Conservation (phyloP, 1,284 basidiomycete genomes). For the Phaffia rhodozyma region DNA sequence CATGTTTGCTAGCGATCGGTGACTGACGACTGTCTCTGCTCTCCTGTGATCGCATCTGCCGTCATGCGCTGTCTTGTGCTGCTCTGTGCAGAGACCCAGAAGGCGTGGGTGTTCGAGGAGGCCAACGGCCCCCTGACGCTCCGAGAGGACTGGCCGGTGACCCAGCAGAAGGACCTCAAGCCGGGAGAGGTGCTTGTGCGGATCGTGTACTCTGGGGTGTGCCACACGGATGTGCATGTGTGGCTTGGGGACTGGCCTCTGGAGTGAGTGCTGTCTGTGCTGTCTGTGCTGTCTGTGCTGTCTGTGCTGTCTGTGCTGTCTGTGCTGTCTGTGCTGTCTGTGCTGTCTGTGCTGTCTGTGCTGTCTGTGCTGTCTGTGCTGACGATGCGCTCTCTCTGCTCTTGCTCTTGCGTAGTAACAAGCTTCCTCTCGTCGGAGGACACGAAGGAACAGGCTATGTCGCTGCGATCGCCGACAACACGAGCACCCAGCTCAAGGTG, state of each 20-base stretch:
- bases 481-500: slow-evolving; percentile 45
- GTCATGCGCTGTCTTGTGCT: too few species aligned
- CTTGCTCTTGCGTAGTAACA: slow-evolving; percentile 31
- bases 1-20: too few species aligned
- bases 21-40: too few species aligned
- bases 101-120: slow-evolving; percentile 2
- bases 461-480: slow-evolving; percentile 50
- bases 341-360: neutral
- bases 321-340: too few species aligned
- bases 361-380: neutral
- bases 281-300: neutral
- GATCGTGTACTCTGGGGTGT: slow-evolving; percentile 42
- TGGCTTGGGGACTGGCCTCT: slow-evolving; percentile 60
- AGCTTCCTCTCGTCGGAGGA: slow-evolving; percentile 66
- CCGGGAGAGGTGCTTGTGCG: slow-evolving; percentile 73
- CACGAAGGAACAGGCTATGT: slow-evolving; percentile 61
- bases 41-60: too few species aligned
- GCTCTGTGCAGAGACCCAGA: neutral
- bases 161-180: slow-evolving; percentile 50
- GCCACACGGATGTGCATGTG: slow-evolving; percentile 70
- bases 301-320: neutral
- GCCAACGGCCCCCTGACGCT: slow-evolving; percentile 21
- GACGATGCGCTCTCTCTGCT: neutral
- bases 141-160: slow-evolving; percentile 40
- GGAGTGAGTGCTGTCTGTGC: slow-evolving; percentile 18